Base-by-base conservation (phyloP, 345 rosid genomes). In the Brassica incana region DNA sequence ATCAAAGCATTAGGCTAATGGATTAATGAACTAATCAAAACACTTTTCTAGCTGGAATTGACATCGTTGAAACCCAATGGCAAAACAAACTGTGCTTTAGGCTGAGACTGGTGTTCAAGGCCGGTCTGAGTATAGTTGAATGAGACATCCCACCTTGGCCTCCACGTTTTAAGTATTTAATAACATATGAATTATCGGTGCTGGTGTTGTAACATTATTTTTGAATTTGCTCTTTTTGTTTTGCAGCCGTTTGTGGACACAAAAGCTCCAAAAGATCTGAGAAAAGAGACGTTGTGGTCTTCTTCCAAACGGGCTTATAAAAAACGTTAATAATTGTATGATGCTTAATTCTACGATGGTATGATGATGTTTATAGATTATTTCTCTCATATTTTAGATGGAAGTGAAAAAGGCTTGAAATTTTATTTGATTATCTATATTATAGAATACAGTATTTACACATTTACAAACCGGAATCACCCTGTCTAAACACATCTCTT, bases 221-320 rank as follows among this genome's bases (percentile, higher is more conserved):
- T 43, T 10, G 30, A 25, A 35, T 36, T 76, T 65, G 69, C 32
- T 62, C 35, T 65, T 18, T 67, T 43, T 33, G 1, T 6, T 36
- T 36, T 8, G 91, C 97, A 95, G 99, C 94, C 97, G 35, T 87
- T 88, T 77, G 69, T 87, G 60, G 92, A 91, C 30, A 69, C 80
- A 7, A 90, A 87, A 79, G 71, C 85, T 36, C 78, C 80, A 0
- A 92, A 92, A 77, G 95, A 89, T 71, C 15, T 79, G 23, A 85
- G 87, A 86, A 92, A 92, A 83, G 97, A 87, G 75, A 76, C 84
- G 3, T 29, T 63, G 67, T 85, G 84, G 75, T 12, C 78, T 32
- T 86, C 88, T n/a, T 75, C 95, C 5, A 95, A 92, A 83, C 92
- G 94, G 27, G 29, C 69, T 63, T 91, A 87, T 86, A 95, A 89